phyloP scores from a whole-genome alignment of 1,139 yeast species.

The Trichomonascaceae sp. region DNA sequence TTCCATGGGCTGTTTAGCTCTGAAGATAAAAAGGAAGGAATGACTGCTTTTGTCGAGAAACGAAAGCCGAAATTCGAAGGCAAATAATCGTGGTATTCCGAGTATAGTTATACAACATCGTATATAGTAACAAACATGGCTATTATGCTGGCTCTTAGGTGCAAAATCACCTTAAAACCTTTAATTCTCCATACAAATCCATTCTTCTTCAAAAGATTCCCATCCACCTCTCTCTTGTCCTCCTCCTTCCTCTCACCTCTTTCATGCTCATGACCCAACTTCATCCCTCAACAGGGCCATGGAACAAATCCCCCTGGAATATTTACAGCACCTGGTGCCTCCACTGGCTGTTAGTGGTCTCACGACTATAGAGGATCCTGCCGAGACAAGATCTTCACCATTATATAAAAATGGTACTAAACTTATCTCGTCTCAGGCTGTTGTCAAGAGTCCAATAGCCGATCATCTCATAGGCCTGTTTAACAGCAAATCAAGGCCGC shows the following conservation, averaged over 20 bases:
- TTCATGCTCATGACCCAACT: not conserved
- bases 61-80: constrained; percentile 38
- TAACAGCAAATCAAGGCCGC: constrained; percentile 14
- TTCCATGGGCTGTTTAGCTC: constrained; percentile 44
- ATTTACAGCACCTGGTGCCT: constrained; percentile 25
- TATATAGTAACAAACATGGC: too few relatives aligned
- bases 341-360: constrained; percentile 26
- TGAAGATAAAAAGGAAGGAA: constrained; percentile 45
- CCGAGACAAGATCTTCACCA: not conserved
- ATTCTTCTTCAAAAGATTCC: not conserved
- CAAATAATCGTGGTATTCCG: constrained; percentile 19
- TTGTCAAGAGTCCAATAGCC: not conserved
- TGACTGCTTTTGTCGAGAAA: constrained; percentile 46
- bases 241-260: not conserved
- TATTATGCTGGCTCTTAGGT: too few relatives aligned
- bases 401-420: not conserved
- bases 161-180: too few relatives aligned
- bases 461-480: not conserved
- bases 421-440: not conserved
- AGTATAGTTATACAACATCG: too few relatives aligned
- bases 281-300: constrained; percentile 8
- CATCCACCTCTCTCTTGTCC: not conserved
- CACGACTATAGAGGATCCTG: constrained; percentile 9
- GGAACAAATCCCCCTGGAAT: constrained; percentile 21
- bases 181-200: not conserved